These are phyloP conservation scores for Sclerospora graminicola DNA, from an alignment of 352 stramenopile genomes.

Conservation along the genomic window DNA sequence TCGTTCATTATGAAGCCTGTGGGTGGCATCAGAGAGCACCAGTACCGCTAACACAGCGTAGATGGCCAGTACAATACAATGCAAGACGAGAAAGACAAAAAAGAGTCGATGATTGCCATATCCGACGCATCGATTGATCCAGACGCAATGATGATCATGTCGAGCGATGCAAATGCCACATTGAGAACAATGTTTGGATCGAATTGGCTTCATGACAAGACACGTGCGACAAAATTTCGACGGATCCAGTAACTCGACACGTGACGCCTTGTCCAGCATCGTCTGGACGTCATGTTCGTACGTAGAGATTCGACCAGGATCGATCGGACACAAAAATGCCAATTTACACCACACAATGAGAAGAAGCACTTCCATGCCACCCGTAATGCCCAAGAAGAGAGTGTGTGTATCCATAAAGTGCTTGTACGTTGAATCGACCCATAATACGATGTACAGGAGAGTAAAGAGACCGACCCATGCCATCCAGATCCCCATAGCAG, in stretches of 20 bases:
- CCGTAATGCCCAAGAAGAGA: slow-evolving; percentile 31
- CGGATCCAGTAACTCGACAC: slow-evolving; percentile 29
- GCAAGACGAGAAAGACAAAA: slow-evolving; percentile 64
- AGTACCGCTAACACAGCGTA: slow-evolving; percentile 40
- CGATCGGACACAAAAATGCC: slow-evolving; percentile 42
- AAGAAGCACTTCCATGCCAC: slow-evolving; percentile 34
- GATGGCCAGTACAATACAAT: slow-evolving; percentile 33
- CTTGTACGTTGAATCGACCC: slow-evolving; percentile 34
- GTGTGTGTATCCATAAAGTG: slow-evolving; percentile 21
- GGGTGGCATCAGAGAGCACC: slow-evolving; percentile 27
- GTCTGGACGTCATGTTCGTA: slow-evolving; percentile 40
- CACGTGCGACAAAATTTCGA: slow-evolving; percentile 62
- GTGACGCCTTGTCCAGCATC: slow-evolving; percentile 38
- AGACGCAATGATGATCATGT: slow-evolving; percentile 82
- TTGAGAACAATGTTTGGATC: slow-evolving; percentile 72
- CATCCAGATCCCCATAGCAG: slow-evolving; percentile 72
- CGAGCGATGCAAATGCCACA: slow-evolving; percentile 74
- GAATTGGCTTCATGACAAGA: slow-evolving; percentile 54
- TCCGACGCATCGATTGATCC: slow-evolving; percentile 81
- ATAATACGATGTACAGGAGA: slow-evolving; percentile 54
- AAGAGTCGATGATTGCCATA: slow-evolving; percentile 75
- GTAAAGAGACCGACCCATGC: slow-evolving; percentile 66
- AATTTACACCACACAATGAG: slow-evolving; percentile 39
- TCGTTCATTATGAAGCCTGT: slow-evolving; percentile 23
- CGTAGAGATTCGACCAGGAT: slow-evolving; percentile 41